These are phyloP conservation scores for Rhexocercosporidium sp. DNA, from an alignment of 2,329 filamentous ascomycete species.

Conservation along the genomic window DNA sequence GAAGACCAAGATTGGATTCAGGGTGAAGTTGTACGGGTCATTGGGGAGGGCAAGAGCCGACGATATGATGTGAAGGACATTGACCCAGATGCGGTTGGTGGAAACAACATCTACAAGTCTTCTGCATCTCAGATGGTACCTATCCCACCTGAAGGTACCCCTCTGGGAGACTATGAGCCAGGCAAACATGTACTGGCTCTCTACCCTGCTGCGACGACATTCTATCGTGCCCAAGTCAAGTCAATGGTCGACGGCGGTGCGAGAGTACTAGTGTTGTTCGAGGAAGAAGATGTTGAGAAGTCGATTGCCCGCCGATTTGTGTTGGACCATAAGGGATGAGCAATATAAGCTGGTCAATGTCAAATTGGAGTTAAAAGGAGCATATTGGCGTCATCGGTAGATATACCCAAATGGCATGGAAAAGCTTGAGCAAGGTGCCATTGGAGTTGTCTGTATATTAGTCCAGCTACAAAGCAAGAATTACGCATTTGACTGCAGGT, in stretches of 20 bases:
- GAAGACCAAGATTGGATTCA: slow-evolving; percentile 72
- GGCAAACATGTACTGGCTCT: slow-evolving; percentile 78
- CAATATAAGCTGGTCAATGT: neutral
- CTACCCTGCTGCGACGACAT: slow-evolving; percentile 84
- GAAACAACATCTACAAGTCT: slow-evolving; percentile 63
- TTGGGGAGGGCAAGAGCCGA: slow-evolving; percentile 77
- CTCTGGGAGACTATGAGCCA: slow-evolving; percentile 64
- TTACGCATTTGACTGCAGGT: neutral
- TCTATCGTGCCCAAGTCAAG: slow-evolving; percentile 84
- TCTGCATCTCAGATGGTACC: slow-evolving; percentile 78
- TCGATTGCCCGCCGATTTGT: slow-evolving; percentile 79
- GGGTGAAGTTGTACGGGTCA: slow-evolving; percentile 76
- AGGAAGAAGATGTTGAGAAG: slow-evolving; percentile 77
- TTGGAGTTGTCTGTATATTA: slow-evolving; percentile 1
- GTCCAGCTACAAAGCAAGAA: neutral
- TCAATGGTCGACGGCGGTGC: slow-evolving; percentile 58
- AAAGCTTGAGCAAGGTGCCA: neutral
- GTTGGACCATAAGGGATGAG: slow-evolving; percentile 63
- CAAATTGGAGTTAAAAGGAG: neutral
- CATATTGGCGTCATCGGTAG: neutral
- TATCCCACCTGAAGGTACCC: slow-evolving; percentile 66
- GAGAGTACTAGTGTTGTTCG: slow-evolving; percentile 73
- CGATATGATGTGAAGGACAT: slow-evolving; percentile 82
- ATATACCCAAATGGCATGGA: slow-evolving; percentile 8
- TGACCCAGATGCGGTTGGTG: slow-evolving; percentile 68